A percentile compares a stretch with the other conserved stretches of the same genome.
These are phyloP conservation scores for Rhizodiscina lignyota DNA, from an alignment of 495 filamentous ascomycete species.

Conservation along the genomic window DNA sequence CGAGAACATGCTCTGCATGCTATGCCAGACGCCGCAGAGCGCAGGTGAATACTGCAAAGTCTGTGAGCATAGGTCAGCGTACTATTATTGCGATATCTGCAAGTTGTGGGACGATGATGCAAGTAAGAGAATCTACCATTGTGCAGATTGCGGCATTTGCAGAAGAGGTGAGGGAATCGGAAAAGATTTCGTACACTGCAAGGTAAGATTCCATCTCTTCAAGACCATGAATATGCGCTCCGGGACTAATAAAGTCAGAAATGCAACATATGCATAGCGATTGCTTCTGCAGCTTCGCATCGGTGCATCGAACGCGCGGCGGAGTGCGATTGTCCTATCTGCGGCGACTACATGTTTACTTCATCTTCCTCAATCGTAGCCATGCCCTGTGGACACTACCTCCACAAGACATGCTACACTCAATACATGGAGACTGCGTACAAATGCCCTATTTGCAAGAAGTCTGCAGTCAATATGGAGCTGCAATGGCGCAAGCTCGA, in stretches of 20 bases:
- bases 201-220: constrained; percentile 36
- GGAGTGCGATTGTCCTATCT: constrained; percentile 97
- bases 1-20: constrained; percentile 96
- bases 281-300: constrained; percentile 63
- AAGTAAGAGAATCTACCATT: constrained; percentile 90
- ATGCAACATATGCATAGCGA: constrained; percentile 66
- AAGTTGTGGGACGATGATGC: constrained; percentile 94
- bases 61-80: constrained; percentile 65
- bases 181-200: constrained; percentile 96
- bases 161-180: constrained; percentile 79
- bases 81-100: constrained; percentile 88
- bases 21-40: constrained; percentile 72
- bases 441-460: constrained; percentile 87
- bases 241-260: neutral
- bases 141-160: constrained; percentile 91
- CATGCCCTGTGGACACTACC: constrained; percentile 91
- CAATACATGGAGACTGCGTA: constrained; percentile 77
- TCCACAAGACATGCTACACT: constrained; percentile 74
- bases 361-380: constrained; percentile 78
- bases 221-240: neutral
- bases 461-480: constrained; percentile 93
- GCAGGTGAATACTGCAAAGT: constrained; percentile 59
- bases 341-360: constrained; percentile 94
- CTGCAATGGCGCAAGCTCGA: constrained; percentile 81
- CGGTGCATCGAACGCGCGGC: constrained; percentile 88